phyloP scores from a whole-genome alignment of 768 basidiomycete genomes.

The Mycena floridula region DNA sequence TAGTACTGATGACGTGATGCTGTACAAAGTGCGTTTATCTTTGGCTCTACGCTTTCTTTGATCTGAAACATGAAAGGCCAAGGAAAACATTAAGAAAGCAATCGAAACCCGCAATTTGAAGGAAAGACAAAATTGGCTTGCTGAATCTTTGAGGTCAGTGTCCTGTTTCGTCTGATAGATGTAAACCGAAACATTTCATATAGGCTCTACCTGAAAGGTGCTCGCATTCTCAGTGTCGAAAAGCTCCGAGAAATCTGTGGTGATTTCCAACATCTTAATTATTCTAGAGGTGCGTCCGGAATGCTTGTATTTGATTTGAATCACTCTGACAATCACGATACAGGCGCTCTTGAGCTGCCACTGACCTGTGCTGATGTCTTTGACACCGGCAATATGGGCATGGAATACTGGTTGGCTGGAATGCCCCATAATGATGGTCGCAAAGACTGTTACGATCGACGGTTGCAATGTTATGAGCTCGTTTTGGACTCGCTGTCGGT shows the following conservation, averaged over 20 bases:
- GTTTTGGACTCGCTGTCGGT: slow-evolving; percentile 75
- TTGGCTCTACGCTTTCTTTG: slow-evolving; percentile 5
- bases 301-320: slow-evolving; percentile 9
- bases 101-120: slow-evolving; percentile 68
- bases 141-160: slow-evolving; percentile 79
- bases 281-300: slow-evolving; percentile 79
- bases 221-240: slow-evolving; percentile 76
- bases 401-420: slow-evolving; percentile 72
- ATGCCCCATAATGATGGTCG: slow-evolving; percentile 52
- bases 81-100: slow-evolving; percentile 89
- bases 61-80: slow-evolving; percentile 54
- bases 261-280: slow-evolving; percentile 85
- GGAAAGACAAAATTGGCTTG: slow-evolving; percentile 75
- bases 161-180: too few species aligned
- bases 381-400: slow-evolving; percentile 70
- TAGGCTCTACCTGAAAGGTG: slow-evolving; percentile 86
- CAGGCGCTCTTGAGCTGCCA: slow-evolving; percentile 83
- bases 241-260: slow-evolving; percentile 80
- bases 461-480: slow-evolving; percentile 75
- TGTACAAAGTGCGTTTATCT: slow-evolving; percentile 71
- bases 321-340: not conserved
- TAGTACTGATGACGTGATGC: slow-evolving; percentile 95
- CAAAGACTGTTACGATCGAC: slow-evolving; percentile 47
- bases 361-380: slow-evolving; percentile 73
- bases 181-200: too few species aligned